Percentiles rank a stretch among this genome's conserved stretches.
phyloP scores from a whole-genome alignment of 73 alveolate species.

The Tetrahymena malaccensis region DNA sequence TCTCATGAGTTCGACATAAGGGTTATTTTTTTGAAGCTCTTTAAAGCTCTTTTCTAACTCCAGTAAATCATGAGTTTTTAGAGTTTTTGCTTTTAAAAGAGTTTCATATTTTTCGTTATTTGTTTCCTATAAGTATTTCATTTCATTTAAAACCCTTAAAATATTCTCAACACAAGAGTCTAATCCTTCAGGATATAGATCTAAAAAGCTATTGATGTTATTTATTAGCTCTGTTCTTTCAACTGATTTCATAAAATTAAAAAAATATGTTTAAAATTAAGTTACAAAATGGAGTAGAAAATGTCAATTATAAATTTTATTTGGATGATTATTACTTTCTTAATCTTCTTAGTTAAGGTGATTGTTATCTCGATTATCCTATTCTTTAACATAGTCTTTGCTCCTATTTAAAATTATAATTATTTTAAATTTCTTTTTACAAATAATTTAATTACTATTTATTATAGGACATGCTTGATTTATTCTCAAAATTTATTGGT shows the following conservation, averaged over 20 bases:
- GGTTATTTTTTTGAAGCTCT: not conserved
- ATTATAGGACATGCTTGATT: not conserved
- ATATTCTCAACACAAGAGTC: not conserved
- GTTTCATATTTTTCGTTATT: not conserved
- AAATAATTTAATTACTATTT: too few relatives aligned
- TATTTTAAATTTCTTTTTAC: too few relatives aligned
- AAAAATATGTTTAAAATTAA: not conserved
- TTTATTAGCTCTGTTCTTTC: not conserved
- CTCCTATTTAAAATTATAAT: not conserved
- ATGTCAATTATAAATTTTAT: too few relatives aligned
- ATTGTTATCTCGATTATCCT: not conserved
- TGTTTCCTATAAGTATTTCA: not conserved
- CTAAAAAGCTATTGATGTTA: not conserved
- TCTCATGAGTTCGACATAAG: not conserved
- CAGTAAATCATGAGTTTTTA: not conserved
- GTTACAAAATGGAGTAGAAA: too few relatives aligned
- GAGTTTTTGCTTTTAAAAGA: not conserved
- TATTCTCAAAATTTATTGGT: not conserved
- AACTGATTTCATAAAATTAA: not conserved
- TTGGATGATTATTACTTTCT: not conserved
- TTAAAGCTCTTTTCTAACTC: not conserved
- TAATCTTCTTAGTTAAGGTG: not conserved
- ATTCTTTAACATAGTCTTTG: not conserved
- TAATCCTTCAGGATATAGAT: not conserved
- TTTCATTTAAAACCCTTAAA: not conserved